phyloP scores from a whole-genome alignment of 1,139 yeast genomes.

The Yamadazyma atmosphaerica region DNA sequence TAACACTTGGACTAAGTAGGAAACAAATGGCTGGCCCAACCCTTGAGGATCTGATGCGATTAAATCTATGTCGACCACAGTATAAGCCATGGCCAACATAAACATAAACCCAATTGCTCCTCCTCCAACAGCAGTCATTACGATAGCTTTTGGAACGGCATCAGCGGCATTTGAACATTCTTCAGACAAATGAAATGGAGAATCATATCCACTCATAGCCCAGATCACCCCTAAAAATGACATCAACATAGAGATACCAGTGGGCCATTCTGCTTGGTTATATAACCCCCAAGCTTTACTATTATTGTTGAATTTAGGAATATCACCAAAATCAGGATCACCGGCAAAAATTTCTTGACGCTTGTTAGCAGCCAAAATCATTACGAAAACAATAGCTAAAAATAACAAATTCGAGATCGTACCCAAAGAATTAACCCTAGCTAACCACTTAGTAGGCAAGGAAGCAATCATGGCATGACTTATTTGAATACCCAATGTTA shows the following conservation, averaged over 20 bases:
- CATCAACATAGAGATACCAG: constrained; percentile 61
- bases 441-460: constrained; percentile 56
- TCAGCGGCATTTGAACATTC: constrained; percentile 67
- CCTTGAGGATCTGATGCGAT: constrained; percentile 51
- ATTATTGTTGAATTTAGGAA: constrained; percentile 52
- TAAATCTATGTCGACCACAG: constrained; percentile 53
- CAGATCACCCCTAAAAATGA: constrained; percentile 68
- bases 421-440: constrained; percentile 54
- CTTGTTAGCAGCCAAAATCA: constrained; percentile 57
- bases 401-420: constrained; percentile 53
- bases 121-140: constrained; percentile 61
- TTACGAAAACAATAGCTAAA: constrained; percentile 53
- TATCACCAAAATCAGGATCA: constrained; percentile 15
- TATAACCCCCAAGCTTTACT: constrained; percentile 56
- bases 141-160: constrained; percentile 68
- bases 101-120: constrained; percentile 63
- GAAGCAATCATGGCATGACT: constrained; percentile 52
- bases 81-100: constrained; percentile 66
- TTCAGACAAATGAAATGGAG: constrained; percentile 73
- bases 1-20: constrained; percentile 55
- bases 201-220: constrained; percentile 78
- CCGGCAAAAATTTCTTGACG: constrained; percentile 30
- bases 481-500: constrained; percentile 53
- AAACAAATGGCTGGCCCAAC: constrained; percentile 67
- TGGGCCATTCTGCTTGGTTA: constrained; percentile 68